These are phyloP conservation scores for Russula brevipes DNA, from an alignment of 768 basidiomycete genomes.

Conservation along the genomic window DNA sequence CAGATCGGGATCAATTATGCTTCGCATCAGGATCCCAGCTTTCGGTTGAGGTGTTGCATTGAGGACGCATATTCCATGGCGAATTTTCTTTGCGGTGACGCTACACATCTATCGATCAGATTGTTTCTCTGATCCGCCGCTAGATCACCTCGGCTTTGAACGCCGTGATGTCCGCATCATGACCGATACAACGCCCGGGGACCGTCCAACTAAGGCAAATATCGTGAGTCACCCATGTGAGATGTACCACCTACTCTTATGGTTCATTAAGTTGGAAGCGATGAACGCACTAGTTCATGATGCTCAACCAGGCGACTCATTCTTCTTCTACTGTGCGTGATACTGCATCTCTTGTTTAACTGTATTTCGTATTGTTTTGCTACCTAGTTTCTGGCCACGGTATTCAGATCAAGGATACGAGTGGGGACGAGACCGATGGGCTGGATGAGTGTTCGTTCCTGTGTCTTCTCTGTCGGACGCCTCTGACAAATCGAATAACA, in stretches of 20 bases:
- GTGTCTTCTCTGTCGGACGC: not conserved
- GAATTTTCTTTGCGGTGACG: not conserved
- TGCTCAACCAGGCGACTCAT: not conserved
- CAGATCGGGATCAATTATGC: conserved; percentile 10
- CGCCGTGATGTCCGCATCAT: not conserved
- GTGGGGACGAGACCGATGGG: not conserved
- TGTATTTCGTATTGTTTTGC: not conserved
- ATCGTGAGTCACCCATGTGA: not conserved
- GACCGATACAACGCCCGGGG: not conserved
- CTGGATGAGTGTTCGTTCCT: not conserved
- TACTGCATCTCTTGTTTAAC: not conserved
- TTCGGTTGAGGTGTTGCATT: not conserved
- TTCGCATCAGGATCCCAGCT: not conserved
- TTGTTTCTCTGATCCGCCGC: not conserved
- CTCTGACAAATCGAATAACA: not conserved
- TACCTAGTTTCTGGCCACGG: conserved; percentile 2
- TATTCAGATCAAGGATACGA: not conserved
- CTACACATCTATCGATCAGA: not conserved
- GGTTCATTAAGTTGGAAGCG: not conserved
- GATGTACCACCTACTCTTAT: not conserved
- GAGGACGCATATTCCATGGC: not conserved
- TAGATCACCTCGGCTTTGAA: not conserved
- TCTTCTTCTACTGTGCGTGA: conserved; percentile 1
- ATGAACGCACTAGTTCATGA: not conserved
- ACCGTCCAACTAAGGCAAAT: not conserved